Evolutionary conservation across 441 rosid species (phyloP).

Genomic region (Erodium chrysanthum): DNA sequence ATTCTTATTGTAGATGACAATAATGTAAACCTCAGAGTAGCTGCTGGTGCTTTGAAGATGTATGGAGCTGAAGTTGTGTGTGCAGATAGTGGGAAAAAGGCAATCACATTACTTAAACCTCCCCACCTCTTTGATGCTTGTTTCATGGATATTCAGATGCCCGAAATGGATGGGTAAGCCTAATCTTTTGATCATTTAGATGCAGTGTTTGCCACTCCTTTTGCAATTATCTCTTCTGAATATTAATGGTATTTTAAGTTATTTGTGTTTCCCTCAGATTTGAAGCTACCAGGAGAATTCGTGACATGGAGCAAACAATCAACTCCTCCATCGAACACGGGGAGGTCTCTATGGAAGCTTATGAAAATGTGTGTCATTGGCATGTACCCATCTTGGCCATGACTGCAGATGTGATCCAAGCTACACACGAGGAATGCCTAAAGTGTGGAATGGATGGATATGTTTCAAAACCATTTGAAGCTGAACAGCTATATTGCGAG

Average conservation of each 20-base stretch:
- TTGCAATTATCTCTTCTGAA: too few species aligned
- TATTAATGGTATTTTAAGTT: not conserved
- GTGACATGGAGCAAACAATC: constrained; percentile 39
- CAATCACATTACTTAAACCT: constrained; percentile 54
- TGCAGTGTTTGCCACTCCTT: too few species aligned
- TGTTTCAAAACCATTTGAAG: constrained; percentile 81
- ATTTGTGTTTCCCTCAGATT: constrained; percentile 37
- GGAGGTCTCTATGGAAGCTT: constrained; percentile 35
- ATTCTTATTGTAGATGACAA: constrained; percentile 93
- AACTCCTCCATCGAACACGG: constrained; percentile 43
- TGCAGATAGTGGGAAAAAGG: constrained; percentile 66
- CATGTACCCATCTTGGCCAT: constrained; percentile 76
- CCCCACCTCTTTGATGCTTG: constrained; percentile 83
- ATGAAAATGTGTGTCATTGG: constrained; percentile 39
- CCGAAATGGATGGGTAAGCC: constrained; percentile 89
- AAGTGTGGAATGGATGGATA: constrained; percentile 86
- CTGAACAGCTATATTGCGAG: constrained; percentile 65
- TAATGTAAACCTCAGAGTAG: constrained; percentile 75
- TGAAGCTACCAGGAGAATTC: constrained; percentile 71
- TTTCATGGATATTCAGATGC: constrained; percentile 97
- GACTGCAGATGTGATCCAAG: constrained; percentile 92
- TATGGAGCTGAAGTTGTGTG: constrained; percentile 76
- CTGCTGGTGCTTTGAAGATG: constrained; percentile 77
- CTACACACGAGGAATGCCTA: constrained; percentile 57
- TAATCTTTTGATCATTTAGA: too few species aligned